These are phyloP conservation scores for Ceratocystis destructans DNA, from an alignment of 2,329 filamentous ascomycete species.

Conservation along the genomic window DNA sequence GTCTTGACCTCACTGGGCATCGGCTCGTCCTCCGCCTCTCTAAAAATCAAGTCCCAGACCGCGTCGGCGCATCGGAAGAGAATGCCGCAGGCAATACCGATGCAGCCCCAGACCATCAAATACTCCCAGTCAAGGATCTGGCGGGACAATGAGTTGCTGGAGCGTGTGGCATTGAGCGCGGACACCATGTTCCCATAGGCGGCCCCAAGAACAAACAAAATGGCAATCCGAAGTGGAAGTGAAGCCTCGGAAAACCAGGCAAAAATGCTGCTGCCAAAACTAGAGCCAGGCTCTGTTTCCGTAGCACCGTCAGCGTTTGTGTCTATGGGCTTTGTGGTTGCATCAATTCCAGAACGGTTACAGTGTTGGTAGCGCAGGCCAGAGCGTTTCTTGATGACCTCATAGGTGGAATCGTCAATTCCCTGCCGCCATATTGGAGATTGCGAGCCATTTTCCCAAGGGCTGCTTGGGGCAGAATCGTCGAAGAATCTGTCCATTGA, in stretches of 20 bases:
- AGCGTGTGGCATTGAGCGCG: conserved; percentile 5
- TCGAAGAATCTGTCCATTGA: conserved; percentile 35
- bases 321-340: conserved; percentile 1
- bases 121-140: conserved; percentile 43
- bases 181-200: conserved; percentile 16
- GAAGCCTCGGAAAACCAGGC: conserved; percentile 30
- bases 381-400: conserved; percentile 32
- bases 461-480: conserved; percentile 42
- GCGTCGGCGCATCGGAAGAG: conserved; percentile 74
- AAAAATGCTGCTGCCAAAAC: neutral
- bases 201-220: conserved; percentile 68
- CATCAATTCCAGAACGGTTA: neutral
- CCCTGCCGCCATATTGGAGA: conserved; percentile 42
- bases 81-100: conserved; percentile 63
- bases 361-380: conserved; percentile 21
- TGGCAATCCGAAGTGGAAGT: conserved; percentile 40
- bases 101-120: conserved; percentile 65
- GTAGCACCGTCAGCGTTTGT: neutral
- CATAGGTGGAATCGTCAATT: conserved; percentile 33
- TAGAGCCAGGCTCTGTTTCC: neutral
- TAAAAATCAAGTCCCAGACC: conserved; percentile 48
- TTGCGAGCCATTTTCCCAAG: conserved; percentile 66
- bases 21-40: conserved; percentile 27
- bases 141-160: neutral
- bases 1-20: conserved; percentile 24